Evolutionary conservation across 441 rosid genomes (phyloP).

Genomic region (Aquilaria agallochum): DNA sequence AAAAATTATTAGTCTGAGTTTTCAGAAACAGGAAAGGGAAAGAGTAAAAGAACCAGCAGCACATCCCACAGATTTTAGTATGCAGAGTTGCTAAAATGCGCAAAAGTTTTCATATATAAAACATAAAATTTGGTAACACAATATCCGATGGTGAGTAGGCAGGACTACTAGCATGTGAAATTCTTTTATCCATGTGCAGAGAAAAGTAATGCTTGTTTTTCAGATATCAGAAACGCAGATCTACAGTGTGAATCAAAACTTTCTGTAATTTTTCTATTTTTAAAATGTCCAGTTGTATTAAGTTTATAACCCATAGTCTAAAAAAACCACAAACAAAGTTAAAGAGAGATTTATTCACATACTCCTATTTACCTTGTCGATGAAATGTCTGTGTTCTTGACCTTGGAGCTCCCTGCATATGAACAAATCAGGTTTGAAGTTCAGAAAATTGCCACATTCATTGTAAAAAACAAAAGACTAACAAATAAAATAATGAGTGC

Average conservation of each 20-base stretch:
- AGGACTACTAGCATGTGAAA: too few species aligned
- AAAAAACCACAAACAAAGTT: background rate
- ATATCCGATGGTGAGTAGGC: too few species aligned
- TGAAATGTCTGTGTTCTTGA: conserved; percentile 34
- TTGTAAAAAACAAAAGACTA: conserved; percentile 1
- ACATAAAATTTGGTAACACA: too few species aligned
- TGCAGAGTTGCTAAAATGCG: background rate
- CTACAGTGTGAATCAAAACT: too few species aligned
- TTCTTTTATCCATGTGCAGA: too few species aligned
- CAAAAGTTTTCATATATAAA: too few species aligned
- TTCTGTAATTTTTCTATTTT: too few species aligned
- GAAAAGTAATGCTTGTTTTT: too few species aligned
- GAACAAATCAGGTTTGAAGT: background rate
- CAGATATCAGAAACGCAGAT: too few species aligned
- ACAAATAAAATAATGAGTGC: too few species aligned
- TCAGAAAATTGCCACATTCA: conserved; percentile 8
- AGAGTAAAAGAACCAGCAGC: background rate
- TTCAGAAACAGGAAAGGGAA: background rate
- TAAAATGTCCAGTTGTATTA: too few species aligned
- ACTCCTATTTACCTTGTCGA: conserved; percentile 43
- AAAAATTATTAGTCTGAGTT: background rate
- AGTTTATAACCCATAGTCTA: too few species aligned
- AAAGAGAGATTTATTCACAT: conserved; percentile 3
- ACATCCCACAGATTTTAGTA: background rate
- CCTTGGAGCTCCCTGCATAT: conserved; percentile 51